Evolutionary conservation across 176 grass and related monocot genomes (phyloP), one percentile per base, ranked within the genome.

Genomic region (Oryza glumipatula): DNA sequence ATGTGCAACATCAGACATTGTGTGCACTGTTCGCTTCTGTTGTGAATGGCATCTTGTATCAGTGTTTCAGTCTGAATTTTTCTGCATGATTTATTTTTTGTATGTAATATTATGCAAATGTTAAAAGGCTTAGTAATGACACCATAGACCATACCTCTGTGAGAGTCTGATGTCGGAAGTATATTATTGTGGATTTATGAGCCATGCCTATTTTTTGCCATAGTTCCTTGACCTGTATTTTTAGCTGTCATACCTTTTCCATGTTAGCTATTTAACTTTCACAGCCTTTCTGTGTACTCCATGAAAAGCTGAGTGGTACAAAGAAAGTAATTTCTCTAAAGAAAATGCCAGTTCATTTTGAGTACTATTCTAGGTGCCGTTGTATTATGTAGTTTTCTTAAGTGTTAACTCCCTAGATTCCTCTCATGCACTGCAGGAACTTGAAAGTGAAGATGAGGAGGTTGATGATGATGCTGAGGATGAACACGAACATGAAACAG

Each of bases 381-480:
- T 58, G 48, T 60, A 32, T 82, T 49, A n/a, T 36, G 0, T 68
- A 82, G 4, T 41, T n/a, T 74, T 82, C 69, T 74, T 78, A 76
- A 86, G 2, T 41, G 28, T 74, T 86, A 63, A 26, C 24, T 64
- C 39, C 72, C 47, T 47, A 63, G 28, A 83, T 79, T 49, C 64
- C 4, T 74, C 64, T 9, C 48, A 1, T 22, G 41, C 36, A 71
- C 74, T 90, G 38, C 88, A 97, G 95, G 95, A 94, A 65, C 91
- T 85, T 91, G 95, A 97, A 83, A 94, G 90, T 83, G 95, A 97
- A 74, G 92, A 97, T 81, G 95, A 97, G 38, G 92, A 81, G 51
- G 86, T 97, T 51, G 95, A 94, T 83, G 89, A 91, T 58, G 92
- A 91, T 4, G 88, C 81, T 48, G 90, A 80, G 19, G 89, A 93